Conservation (phyloP, 2,329 filamentous ascomycete species). For the Aspergillus bombycis region DNA sequence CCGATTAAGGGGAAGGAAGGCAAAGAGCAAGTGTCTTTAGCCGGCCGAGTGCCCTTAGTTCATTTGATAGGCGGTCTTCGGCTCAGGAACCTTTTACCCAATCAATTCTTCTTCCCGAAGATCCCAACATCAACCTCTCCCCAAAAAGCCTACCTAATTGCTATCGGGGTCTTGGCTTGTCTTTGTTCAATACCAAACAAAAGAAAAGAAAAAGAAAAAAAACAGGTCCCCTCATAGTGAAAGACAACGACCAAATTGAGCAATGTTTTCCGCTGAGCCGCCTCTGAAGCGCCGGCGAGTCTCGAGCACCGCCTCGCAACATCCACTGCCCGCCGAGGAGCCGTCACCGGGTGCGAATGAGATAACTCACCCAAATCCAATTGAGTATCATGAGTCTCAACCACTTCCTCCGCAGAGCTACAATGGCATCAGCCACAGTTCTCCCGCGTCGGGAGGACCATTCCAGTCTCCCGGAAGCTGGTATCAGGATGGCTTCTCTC, state of each 20-base stretch:
- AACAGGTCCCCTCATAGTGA: too few relatives aligned
- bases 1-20: not conserved
- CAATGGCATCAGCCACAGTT: slow-evolving; percentile 6
- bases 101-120: not conserved
- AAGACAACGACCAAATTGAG: not conserved
- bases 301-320: slow-evolving; percentile 7
- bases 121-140: not conserved
- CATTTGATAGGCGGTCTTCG: not conserved
- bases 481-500: slow-evolving; percentile 35
- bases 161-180: not conserved
- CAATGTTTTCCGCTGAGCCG: slow-evolving; percentile 6
- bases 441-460: slow-evolving; percentile 2
- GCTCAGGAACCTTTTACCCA: not conserved
- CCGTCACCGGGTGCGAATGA: not conserved
- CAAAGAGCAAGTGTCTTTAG: not conserved
- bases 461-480: slow-evolving; percentile 23
- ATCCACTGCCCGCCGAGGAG: not conserved
- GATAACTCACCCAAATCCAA: not conserved
- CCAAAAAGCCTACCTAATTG: not conserved
- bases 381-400: not conserved
- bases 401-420: not conserved
- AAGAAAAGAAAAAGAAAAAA: not conserved
- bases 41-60: not conserved
- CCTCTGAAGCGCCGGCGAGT: slow-evolving; percentile 14
- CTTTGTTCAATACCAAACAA: not conserved